Conservation (phyloP, 140 eudicot genomes). For the Flaveria floridana region DNA sequence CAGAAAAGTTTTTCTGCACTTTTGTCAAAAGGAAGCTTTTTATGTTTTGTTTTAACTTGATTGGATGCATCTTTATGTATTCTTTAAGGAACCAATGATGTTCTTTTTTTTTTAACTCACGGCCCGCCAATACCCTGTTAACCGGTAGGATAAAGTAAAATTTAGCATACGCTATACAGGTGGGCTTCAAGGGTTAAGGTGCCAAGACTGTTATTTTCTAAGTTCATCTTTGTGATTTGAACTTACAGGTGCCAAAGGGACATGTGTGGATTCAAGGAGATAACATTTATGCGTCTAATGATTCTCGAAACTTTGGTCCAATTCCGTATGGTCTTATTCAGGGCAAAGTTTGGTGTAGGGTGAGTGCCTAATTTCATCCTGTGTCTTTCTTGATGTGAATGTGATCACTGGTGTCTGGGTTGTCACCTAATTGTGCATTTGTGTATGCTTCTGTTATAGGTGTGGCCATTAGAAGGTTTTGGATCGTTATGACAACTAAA, state of each 20-base stretch:
- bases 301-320: conserved; percentile 82
- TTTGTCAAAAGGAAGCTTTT: too few relatives aligned
- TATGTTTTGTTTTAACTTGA: too few relatives aligned
- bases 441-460: conserved; percentile 40
- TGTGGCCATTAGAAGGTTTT: conserved; percentile 74
- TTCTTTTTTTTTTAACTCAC: too few relatives aligned
- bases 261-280: conserved; percentile 98
- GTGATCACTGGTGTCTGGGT: not conserved
- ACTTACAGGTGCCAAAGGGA: conserved; percentile 79
- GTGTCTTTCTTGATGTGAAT: conserved; percentile 18
- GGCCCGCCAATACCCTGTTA: too few relatives aligned
- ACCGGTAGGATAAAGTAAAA: too few relatives aligned
- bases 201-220: not conserved
- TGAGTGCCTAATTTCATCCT: conserved; percentile 36
- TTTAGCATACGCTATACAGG: too few relatives aligned
- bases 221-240: conserved; percentile 27
- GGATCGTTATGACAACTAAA: conserved; percentile 46
- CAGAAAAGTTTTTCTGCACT: too few relatives aligned
- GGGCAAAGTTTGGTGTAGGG: conserved; percentile 75
- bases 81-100: too few relatives aligned
- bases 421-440: conserved; percentile 19
- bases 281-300: conserved; percentile 72
- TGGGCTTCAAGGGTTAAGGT: not conserved
- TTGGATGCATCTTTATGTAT: too few relatives aligned
- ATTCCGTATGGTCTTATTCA: conserved; percentile 76